These are phyloP conservation scores for Nemania diffusa DNA, from an alignment of 2,329 filamentous ascomycete species.

Conservation along the genomic window DNA sequence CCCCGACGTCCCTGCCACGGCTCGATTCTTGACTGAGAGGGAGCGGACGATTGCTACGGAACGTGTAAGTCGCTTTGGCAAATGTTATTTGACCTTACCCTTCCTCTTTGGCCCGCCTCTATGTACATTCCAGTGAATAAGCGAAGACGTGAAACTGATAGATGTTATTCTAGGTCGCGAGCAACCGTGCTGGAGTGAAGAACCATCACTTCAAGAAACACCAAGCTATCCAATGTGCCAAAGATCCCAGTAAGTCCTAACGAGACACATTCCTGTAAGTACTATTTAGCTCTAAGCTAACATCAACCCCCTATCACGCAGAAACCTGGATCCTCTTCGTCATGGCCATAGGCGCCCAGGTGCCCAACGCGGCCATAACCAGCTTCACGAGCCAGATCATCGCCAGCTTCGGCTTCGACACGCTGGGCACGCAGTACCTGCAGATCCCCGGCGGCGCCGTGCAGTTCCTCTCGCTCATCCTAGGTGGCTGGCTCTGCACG, in stretches of 20 bases:
- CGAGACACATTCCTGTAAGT: background rate
- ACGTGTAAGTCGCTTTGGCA: slow-evolving; percentile 46
- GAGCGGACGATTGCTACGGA: slow-evolving; percentile 67
- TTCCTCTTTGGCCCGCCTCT: background rate
- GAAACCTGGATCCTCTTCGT: slow-evolving; percentile 67
- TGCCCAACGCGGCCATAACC: slow-evolving; percentile 67
- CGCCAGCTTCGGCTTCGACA: slow-evolving; percentile 53
- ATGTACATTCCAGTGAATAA: background rate
- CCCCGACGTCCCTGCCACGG: slow-evolving; percentile 70
- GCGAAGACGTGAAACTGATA: background rate
- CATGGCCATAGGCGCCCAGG: slow-evolving; percentile 63
- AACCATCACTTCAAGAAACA: slow-evolving; percentile 60
- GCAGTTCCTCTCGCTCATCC: slow-evolving; percentile 63
- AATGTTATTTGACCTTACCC: background rate
- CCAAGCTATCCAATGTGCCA: slow-evolving; percentile 58
- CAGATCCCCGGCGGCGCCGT: slow-evolving; percentile 69
- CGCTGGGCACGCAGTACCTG: slow-evolving; percentile 64
- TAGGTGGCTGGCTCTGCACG: slow-evolving; percentile 62
- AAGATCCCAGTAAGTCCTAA: slow-evolving; percentile 52
- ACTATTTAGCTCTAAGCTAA: slow-evolving; percentile 4
- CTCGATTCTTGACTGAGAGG: slow-evolving; percentile 67
- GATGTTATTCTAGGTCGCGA: slow-evolving; percentile 51
- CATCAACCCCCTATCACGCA: slow-evolving; percentile 41
- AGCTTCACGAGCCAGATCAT: slow-evolving; percentile 51
- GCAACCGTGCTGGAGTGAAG: slow-evolving; percentile 64